Base-by-base conservation (phyloP, 768 basidiomycete genomes). In the Phylloporus sp. region DNA sequence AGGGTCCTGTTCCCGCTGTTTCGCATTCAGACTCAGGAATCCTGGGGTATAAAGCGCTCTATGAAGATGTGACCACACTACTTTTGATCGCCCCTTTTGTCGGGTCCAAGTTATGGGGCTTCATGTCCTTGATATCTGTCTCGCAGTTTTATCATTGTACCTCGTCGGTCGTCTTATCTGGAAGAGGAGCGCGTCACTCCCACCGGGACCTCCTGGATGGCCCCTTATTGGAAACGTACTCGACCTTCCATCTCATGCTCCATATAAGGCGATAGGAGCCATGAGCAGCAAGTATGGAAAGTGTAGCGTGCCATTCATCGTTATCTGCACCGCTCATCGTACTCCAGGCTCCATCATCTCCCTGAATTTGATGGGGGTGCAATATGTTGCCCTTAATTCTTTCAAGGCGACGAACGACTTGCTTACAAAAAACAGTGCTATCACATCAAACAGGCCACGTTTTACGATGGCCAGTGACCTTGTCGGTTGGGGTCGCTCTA, bases 141-240 rank as follows among this genome's bases (percentile, higher is more conserved):
- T n/a, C n/a, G n/a, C n/a, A n/a, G n/a, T n/a, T 20, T 24, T 52
- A 29, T 50, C 34, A 10, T 27, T 48, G 7, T 36, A 45, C 14
- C n/a, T 56, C 13, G 21, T 41, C 1, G 22, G 18, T 5, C 26
- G 40, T 3, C 9, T 42, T 15, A 2, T 34, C 8, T 23, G 23
- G 18, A 27, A 18, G 9, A 45, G 8, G 21, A 28, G 3, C 5
- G 13, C 32, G 6, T 45, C 36, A 3, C 44, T 39, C 21, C 56
- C 44, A 5, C 57, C 49, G 8, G 53, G 56, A 3, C 56, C 56
- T 0, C 10, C 32, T 20, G 52, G 48, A 20, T 49, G 43, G 35
- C 78, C 71, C 6, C 29, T 81, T 8, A 62, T 81, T 28, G 79
- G 80, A 26, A 81, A 80, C 52, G 53, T 77, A 3, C 58, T 78